Percentiles rank a stretch among this genome's conserved stretches.
phyloP scores from a whole-genome alignment of 1,139 yeast species.

The Protomyces macrosporus region DNA sequence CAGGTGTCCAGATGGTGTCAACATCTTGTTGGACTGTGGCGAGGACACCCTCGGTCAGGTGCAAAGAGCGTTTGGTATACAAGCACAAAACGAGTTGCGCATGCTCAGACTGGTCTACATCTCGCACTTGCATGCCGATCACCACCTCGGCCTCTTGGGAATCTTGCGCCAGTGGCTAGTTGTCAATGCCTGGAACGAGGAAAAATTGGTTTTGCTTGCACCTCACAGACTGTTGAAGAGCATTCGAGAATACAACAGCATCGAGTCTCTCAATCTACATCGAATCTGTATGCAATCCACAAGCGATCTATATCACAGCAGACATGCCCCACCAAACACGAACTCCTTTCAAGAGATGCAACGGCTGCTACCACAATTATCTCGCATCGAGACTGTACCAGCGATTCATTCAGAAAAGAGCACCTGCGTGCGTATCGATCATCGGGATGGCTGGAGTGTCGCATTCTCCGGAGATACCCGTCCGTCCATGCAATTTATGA shows the following conservation, averaged over 20 bases:
- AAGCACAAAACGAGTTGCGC: conserved; percentile 43
- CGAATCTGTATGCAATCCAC: neutral
- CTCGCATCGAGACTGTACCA: neutral
- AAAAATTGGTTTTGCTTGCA: conserved; percentile 49
- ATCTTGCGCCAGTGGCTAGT: conserved; percentile 59
- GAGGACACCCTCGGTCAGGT: conserved; percentile 82
- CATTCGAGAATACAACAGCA: conserved; percentile 60
- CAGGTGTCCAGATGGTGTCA: conserved; percentile 1
- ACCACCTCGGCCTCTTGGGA: conserved; percentile 71
- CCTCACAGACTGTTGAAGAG: conserved; percentile 75
- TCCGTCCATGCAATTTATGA: conserved; percentile 62
- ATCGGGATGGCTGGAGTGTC: conserved; percentile 39
- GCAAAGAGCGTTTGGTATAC: conserved; percentile 55
- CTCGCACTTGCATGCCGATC: conserved; percentile 96
- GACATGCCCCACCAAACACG: neutral
- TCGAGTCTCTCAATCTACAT: conserved; percentile 49
- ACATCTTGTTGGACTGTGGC: conserved; percentile 76
- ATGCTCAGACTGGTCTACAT: conserved; percentile 65
- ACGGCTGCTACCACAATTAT: conserved; percentile 4
- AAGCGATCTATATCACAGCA: neutral
- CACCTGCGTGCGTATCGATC: conserved; percentile 11
- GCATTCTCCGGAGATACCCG: conserved; percentile 95
- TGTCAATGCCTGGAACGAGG: conserved; percentile 32
- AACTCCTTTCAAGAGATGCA: neutral
- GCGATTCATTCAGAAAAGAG: conserved; percentile 20